Base-by-base conservation (phyloP, 768 basidiomycete genomes). In the Mrakia frigida region DNA sequence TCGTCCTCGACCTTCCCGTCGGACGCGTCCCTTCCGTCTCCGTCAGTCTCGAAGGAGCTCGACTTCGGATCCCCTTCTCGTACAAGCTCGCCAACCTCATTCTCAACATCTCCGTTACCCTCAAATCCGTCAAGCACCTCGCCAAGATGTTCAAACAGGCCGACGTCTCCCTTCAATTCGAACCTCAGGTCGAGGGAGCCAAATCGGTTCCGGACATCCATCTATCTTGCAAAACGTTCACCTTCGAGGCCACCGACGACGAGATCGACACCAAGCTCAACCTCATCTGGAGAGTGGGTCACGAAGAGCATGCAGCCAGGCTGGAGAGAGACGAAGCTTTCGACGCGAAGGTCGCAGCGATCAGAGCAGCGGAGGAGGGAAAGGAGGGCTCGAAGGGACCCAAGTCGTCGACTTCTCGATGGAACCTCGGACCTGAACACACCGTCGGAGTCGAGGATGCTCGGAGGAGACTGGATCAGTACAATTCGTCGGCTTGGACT, bases 201-300 rank as follows among this genome's bases (percentile, higher is more conserved):
- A 97, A 93, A 83, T 79, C 81, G 0, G 83, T 94, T 3, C 93
- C 93, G 0, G 85, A 86, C 73, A 81, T 95, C 63, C 84, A 84
- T 0, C 81, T 96, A 63, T 84, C 82, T 14, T 82, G 94, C 70
- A 85, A 86, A n/a, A 86, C 86, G 61, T 80, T 96, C 46, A 89
- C 88, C 68, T 80, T 92, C 13, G 94, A 97, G 82, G 89, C 89
- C 35, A 88, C 89, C 33, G 95, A 98, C 82, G 92, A 94, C 80
- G 88, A 90, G 1, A 88, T 97, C 75, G 95, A 98, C 83, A 87
- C 88, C 23, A 88, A 86, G 77, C 83, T 97, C 28, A 91, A 88
- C 50, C 85, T 91, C 13, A 91, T 93, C 41, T 92, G 88, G 86
- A 86, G 88, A 76, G 87, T 88, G 68, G 94, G 93, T 0, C 83